These are phyloP conservation scores for Colletotrichum melonis DNA, from an alignment of 2,329 filamentous ascomycete species.

Conservation along the genomic window DNA sequence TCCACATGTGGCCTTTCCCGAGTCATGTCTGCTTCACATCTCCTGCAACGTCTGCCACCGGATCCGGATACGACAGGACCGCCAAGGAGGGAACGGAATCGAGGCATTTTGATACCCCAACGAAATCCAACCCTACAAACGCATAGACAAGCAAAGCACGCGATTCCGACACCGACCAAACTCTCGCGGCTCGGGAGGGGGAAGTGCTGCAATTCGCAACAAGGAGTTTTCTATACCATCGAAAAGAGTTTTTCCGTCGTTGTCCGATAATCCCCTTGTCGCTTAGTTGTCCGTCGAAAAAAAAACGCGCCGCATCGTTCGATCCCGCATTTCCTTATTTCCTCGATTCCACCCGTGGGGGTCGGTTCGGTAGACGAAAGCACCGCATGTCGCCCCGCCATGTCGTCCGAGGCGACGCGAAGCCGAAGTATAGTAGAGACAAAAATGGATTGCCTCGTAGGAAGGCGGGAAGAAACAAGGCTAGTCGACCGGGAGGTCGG, in stretches of 20 bases:
- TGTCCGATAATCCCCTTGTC: constrained; percentile 18
- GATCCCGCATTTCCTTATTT: constrained; percentile 27
- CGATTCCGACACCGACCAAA: constrained; percentile 31
- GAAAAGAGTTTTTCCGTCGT: constrained; percentile 7
- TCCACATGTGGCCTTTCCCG: constrained; percentile 35
- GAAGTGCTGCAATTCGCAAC: constrained; percentile 23
- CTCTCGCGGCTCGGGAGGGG: constrained; percentile 22
- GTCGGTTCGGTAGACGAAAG: constrained; percentile 26
- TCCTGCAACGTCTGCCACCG: constrained; percentile 33
- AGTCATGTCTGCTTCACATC: constrained; percentile 38
- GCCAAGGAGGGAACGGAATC: constrained; percentile 35
- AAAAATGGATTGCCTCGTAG: constrained; percentile 18
- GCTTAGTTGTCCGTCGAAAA: background rate
- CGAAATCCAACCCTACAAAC: constrained; percentile 33
- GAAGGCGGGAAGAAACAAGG: background rate
- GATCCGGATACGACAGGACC: constrained; percentile 31
- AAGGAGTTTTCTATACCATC: constrained; percentile 32
- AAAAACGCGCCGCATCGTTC: constrained; percentile 22
- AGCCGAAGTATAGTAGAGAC: constrained; percentile 7
- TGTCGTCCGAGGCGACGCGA: constrained; percentile 6
- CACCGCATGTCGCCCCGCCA: background rate
- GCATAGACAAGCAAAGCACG: constrained; percentile 32
- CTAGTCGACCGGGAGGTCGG: background rate
- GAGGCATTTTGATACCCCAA: constrained; percentile 38
- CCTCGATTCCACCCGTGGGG: constrained; percentile 21